phyloP scores from a whole-genome alignment of 495 filamentous ascomycete genomes.

The Stereocaulon alpinum region DNA sequence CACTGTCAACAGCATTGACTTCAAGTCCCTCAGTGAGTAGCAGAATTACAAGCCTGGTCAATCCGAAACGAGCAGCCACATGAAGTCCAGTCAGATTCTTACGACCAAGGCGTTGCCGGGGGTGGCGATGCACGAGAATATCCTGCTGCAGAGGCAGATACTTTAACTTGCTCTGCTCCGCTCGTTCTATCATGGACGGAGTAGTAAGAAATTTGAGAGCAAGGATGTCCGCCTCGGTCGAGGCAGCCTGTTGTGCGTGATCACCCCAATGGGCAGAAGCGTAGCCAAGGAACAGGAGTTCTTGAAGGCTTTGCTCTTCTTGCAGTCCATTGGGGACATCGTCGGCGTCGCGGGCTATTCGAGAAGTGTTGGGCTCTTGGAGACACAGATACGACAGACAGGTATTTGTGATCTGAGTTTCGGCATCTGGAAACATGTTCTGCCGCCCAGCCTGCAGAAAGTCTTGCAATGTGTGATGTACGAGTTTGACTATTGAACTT shows the following conservation, averaged over 20 bases:
- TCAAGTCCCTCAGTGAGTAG: constrained; percentile 1
- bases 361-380: neutral
- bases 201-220: neutral
- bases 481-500: constrained; percentile 37
- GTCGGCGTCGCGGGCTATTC: neutral
- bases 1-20: neutral
- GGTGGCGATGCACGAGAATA: neutral
- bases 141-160: neutral
- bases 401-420: constrained; percentile 12
- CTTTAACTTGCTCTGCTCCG: neutral
- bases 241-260: constrained; percentile 13
- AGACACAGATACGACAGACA: constrained; percentile 18
- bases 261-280: constrained; percentile 20
- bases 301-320: neutral
- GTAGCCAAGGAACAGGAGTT: constrained; percentile 17
- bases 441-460: constrained; percentile 33
- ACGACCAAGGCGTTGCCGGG: neutral
- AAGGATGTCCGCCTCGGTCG: constrained; percentile 3
- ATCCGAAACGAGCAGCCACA: constrained; percentile 3
- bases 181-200: neutral
- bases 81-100: constrained; percentile 2
- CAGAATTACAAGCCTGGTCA: neutral
- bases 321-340: neutral
- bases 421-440: neutral
- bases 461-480: constrained; percentile 46